Evolutionary conservation across 1,284 basidiomycete species (phyloP).

Genomic region (Sanghuangporus weigelae): DNA sequence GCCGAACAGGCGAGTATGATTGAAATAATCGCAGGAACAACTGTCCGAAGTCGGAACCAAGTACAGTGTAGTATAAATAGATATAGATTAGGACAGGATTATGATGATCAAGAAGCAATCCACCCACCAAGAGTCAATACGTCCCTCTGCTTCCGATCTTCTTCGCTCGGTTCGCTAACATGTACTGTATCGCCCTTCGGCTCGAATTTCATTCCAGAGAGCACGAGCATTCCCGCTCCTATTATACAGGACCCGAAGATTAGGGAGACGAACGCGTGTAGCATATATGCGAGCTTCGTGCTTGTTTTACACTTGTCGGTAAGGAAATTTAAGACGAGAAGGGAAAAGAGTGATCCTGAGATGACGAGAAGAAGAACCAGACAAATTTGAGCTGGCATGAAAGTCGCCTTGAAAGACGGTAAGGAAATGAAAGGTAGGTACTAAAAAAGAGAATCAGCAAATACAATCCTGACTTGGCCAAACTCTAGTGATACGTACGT

Average conservation of each 20-base stretch:
- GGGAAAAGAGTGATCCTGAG: conserved; percentile 12
- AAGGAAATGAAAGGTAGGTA: conserved; percentile 7
- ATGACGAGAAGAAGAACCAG: conserved; percentile 5
- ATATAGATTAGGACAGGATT: not conserved
- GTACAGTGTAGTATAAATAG: not conserved
- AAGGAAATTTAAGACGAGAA: not conserved
- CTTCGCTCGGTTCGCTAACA: not conserved
- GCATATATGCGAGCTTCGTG: not conserved
- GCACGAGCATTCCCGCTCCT: not conserved
- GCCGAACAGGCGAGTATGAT: not conserved
- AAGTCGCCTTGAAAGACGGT: conserved; percentile 1
- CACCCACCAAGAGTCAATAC: not conserved
- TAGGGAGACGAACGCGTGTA: not conserved
- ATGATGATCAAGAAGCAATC: not conserved
- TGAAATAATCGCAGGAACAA: conserved; percentile 1
- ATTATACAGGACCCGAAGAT: conserved; percentile 4
- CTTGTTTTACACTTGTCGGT: not conserved
- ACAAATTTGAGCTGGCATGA: conserved; percentile 4
- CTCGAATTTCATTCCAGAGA: conserved; percentile 1
- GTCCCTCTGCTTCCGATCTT: not conserved
- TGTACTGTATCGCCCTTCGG: not conserved
- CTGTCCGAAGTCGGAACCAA: not conserved
- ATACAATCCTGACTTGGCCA: not conserved
- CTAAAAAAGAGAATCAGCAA: not conserved
- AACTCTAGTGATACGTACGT: conserved; percentile 7